A percentile compares a stretch with the other conserved stretches of the same genome.
These are phyloP conservation scores for Laetiporus sulphureus DNA, from an alignment of 1,284 basidiomycete species.

Conservation along the genomic window DNA sequence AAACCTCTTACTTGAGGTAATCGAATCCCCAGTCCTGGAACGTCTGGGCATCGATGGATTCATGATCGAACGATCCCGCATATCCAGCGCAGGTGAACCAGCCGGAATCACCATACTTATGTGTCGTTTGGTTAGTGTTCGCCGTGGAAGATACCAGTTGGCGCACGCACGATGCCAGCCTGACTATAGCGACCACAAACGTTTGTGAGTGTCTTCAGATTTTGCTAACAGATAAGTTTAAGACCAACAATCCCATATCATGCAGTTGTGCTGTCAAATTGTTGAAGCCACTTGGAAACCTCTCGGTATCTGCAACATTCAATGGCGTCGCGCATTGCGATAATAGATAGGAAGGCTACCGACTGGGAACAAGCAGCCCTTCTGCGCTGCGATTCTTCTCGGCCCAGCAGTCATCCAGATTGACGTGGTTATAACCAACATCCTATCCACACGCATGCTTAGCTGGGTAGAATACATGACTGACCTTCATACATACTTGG, in stretches of 20 bases:
- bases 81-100: slow-evolving; percentile 44
- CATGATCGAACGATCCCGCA: slow-evolving; percentile 42
- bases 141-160: no score
- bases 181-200: slow-evolving; percentile 14
- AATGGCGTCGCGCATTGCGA: background rate
- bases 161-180: slow-evolving; percentile 21
- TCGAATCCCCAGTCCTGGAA: slow-evolving; percentile 45
- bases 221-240: background rate
- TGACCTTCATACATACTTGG: slow-evolving; percentile 14
- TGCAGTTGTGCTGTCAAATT: slow-evolving; percentile 37
- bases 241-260: slow-evolving; percentile 36
- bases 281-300: slow-evolving; percentile 39
- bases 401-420: slow-evolving; percentile 33
- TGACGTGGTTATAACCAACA: slow-evolving; percentile 29
- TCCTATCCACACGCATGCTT: slow-evolving; percentile 14
- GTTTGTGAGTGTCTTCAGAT: background rate
- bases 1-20: slow-evolving; percentile 34
- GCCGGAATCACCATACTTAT: slow-evolving; percentile 42
- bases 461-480: background rate
- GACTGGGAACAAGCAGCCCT: slow-evolving; percentile 25
- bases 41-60: slow-evolving; percentile 32
- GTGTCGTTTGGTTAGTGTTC: background rate
- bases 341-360: background rate
- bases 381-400: slow-evolving; percentile 25
- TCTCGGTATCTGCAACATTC: slow-evolving; percentile 15